Evolutionary conservation across 768 basidiomycete genomes (phyloP), one percentile per base, ranked within the genome.

Genomic region (Auriculariales sp.): DNA sequence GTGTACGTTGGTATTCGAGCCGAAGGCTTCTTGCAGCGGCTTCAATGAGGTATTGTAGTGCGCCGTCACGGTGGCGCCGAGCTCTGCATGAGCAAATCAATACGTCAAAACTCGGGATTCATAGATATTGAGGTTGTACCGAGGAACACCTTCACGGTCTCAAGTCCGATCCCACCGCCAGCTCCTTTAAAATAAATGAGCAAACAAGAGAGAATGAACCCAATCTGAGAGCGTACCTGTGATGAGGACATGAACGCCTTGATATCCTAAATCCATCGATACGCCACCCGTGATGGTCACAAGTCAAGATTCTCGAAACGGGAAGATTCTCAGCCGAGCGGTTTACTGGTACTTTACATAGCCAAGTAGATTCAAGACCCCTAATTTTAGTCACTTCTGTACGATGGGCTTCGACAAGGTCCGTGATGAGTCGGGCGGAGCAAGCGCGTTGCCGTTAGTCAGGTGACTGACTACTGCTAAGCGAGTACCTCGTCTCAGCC

Each of bases 91-190:
- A 29, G 29, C n/a, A 35, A 28, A 19, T 35, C 27, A 31, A 35
- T 44, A 39, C 19, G 27, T 10, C n/a, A 51, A 27, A 32, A 12
- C 44, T 24, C 10, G 19, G 19, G 34, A 32, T 22, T 32, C n/a
- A 17, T 24, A 22, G 24, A 31, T n/a, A 34, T 47, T 28, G 28
- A 28, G 34, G 14, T 35, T 17, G 58, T 51, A 78, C 81, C 68
- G 28, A 79, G 68, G 58, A 78, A 86, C 0, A 73, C 58, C 11
- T 67, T 67, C 14, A 70, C 68, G 3, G 78, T 81, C 55, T 74
- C 78, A 0, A 83, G 66, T 7, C 84, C 84, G 30, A 88, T 86
- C 1, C 81, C 83, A 3, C 83, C 83, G 55, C 78, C 83, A 2
- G 83, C 82, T 46, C 84, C 84, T 33, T 25, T 28, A 28, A 30